Evolutionary conservation across 1,284 basidiomycete genomes (phyloP), one percentile per base, ranked within the genome.

Genomic region (Psilocybe mexicana): DNA sequence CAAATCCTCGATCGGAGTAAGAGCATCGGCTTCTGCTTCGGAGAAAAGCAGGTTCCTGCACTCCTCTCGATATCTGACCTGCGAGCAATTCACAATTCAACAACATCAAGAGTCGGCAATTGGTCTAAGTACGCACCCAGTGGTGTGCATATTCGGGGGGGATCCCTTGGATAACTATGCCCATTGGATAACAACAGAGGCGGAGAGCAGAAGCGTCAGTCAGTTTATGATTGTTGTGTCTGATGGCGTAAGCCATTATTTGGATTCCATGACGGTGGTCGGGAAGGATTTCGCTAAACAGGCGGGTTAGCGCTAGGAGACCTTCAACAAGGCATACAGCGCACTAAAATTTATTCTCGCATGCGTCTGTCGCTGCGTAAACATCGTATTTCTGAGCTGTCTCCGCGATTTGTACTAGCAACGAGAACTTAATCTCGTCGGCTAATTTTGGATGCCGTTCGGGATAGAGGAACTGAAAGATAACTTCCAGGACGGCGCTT

Each of bases 321-420:
- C 18, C 18, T 18, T 18, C 18, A 18, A 18, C 18, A 33, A 54
- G 35, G 35, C 14, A 3, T 25, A 23, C 14, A 7, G 46, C 33
- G 33, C 10, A 54, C 44, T 14, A 12, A 14, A 54, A 24, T 14
- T 5, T 11, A 8, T 35, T 35, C 33, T 45, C 43, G 28, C 35
- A 54, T 11, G 43, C 30, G n/a, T 53, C 30, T 11, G 43, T 43
- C n/a, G 38, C 52, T 5, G 23, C 8, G 6, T 30, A 53, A 0
- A 53, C 43, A 11, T 53, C 42, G 11, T 53, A 53, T 28, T 53
- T 53, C 38, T 53, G 38, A 40, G 33, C 25, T 6, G 52, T 33
- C 36, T 53, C 40, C 14, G 52, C 52, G 1, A 53, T 28, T 14
- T 42, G 26, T 43, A 35, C 30, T 3, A 53, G 24, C 2, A 43